Evolutionary conservation across 768 basidiomycete genomes (phyloP).

Genomic region (Termitomyces sp.): DNA sequence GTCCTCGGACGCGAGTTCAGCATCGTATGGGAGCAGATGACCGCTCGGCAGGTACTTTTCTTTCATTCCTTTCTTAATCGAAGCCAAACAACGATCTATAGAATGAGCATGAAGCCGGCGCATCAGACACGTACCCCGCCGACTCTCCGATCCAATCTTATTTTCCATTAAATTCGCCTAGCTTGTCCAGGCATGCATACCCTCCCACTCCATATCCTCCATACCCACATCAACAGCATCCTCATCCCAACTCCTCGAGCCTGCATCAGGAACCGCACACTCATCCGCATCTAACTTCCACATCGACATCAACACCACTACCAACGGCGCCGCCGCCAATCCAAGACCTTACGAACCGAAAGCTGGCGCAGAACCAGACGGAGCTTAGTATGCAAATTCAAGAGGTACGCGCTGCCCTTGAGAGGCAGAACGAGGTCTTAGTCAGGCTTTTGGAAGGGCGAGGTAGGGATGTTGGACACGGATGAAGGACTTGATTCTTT

Average conservation of each 20-base stretch:
- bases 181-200: background rate
- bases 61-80: background rate
- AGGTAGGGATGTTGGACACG: background rate
- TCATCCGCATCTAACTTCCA: background rate
- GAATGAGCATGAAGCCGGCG: conserved; percentile 11
- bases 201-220: background rate
- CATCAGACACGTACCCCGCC: background rate
- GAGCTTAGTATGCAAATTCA: conserved; percentile 62
- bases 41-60: conserved; percentile 33
- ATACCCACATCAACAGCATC: background rate
- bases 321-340: background rate
- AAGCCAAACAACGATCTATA: background rate
- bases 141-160: conserved; percentile 7
- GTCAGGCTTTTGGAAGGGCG: conserved; percentile 22
- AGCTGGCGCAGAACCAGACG: conserved; percentile 60
- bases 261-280: background rate
- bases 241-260: background rate
- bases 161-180: conserved; percentile 5
- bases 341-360: conserved; percentile 47
- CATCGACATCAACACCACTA: background rate
- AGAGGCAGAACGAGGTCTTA: conserved; percentile 53
- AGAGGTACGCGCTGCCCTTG: conserved; percentile 49
- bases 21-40: conserved; percentile 84
- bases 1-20: conserved; percentile 91
- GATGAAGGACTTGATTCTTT: background rate